Conservation (phyloP, 2,329 filamentous ascomycete genomes). For the Juglanconis juglandina region DNA sequence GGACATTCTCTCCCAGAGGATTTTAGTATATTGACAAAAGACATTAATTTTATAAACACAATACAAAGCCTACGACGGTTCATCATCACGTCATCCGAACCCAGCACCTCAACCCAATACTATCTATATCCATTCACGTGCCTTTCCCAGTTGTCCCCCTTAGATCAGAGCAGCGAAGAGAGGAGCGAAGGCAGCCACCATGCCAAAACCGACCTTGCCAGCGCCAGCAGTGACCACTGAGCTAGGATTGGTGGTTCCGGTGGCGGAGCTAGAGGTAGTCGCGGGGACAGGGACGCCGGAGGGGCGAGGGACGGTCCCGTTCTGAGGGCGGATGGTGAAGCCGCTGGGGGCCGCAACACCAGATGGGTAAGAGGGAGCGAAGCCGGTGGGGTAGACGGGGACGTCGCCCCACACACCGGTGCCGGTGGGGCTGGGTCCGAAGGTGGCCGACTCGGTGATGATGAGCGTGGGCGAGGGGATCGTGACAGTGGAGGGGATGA, state of each 20-base stretch:
- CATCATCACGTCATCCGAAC: neutral
- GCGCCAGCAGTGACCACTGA: conserved; percentile 12
- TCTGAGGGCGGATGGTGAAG: conserved; percentile 4
- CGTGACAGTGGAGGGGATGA: conserved; percentile 21
- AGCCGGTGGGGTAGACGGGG: neutral
- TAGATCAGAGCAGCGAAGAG: conserved; percentile 16
- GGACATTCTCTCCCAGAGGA: neutral
- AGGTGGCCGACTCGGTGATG: conserved; percentile 16
- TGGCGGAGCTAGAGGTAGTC: neutral
- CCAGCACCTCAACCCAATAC: neutral
- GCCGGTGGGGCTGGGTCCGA: neutral
- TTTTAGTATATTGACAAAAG: neutral
- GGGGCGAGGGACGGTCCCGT: conserved; percentile 14
- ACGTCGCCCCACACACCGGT: neutral
- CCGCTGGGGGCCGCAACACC: conserved; percentile 15
- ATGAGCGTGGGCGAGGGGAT: conserved; percentile 20
- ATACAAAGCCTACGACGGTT: neutral
- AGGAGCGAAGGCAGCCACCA: conserved; percentile 16
- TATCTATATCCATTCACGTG: neutral
- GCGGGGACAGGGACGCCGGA: neutral
- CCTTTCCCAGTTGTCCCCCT: neutral
- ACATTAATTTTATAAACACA: neutral
- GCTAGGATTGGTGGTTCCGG: neutral
- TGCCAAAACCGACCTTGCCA: conserved; percentile 15
- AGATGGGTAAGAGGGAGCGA: conserved; percentile 1